Percentiles rank a stretch among this genome's conserved stretches.
These are phyloP conservation scores for Flaveria ramosissima DNA, from an alignment of 129 eudicot genomes.

Conservation along the genomic window DNA sequence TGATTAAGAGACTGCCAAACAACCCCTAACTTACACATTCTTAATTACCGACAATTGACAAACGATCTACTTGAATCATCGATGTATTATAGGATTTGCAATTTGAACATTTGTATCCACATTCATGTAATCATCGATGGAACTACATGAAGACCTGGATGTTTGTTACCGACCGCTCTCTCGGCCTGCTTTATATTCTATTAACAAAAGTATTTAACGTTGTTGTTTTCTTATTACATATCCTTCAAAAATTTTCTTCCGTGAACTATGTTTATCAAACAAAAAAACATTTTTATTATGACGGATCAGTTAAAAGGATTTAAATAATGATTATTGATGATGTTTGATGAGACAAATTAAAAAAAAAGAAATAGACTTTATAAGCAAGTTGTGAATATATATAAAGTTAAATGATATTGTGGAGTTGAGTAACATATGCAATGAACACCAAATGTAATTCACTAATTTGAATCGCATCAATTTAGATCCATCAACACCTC, in stretches of 20 bases:
- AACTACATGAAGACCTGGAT: too few relatives aligned
- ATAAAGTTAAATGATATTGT: constrained; percentile 15
- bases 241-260: neutral
- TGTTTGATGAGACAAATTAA: too few relatives aligned
- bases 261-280: neutral
- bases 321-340: neutral
- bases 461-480: constrained; percentile 1
- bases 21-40: too few relatives aligned
- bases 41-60: too few relatives aligned
- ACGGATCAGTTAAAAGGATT: neutral
- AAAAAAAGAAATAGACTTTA: constrained; percentile 10
- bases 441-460: constrained; percentile 9
- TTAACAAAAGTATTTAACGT: neutral
- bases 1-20: too few relatives aligned
- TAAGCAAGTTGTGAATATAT: constrained; percentile 18
- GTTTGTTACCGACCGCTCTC: too few relatives aligned
- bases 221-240: neutral
- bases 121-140: neutral
- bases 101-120: too few relatives aligned
- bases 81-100: too few relatives aligned
- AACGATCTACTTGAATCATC: too few relatives aligned
- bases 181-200: neutral
- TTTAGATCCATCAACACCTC: constrained; percentile 30
- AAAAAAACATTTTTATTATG: neutral
- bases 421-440: neutral